Base-by-base conservation (phyloP, 345 rosid species). In the Bruguiera parviflora region DNA sequence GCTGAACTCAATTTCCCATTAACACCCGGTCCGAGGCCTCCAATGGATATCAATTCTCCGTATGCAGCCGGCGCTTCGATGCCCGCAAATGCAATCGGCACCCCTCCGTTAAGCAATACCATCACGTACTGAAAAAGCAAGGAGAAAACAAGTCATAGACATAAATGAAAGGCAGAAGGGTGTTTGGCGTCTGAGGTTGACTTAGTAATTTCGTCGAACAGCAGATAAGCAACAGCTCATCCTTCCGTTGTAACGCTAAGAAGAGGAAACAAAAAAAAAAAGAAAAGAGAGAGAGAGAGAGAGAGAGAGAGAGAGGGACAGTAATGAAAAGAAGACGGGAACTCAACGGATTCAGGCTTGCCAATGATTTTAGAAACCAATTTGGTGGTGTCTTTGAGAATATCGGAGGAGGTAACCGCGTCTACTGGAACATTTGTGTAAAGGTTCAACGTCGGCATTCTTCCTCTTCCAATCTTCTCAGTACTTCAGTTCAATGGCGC, bases 1-100 rank as follows among this genome's bases (percentile, higher is more conserved):
- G 91, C 83, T 21, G 88, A 82, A 69, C 99, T 92, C 75, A 95
- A 78, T 72, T 87, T 92, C 53, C 87, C 89, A 64, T 90, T 89
- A 8, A 88, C 96, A 33, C 78, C 68, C 21, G 87, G 86, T 53
- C 88, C 92, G 71, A 95, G 86, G 20, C 96, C 94, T 20, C 99
- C 96, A 6, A 85, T 89, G 13, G 99, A 92, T 70, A 90, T 89
- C 80, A 90, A 49, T 79, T 92, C 99, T 37, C 91, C 99, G 67
- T 85, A 92, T 0, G 98, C 98, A 63, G 97, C 98, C 0, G 97
- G 97, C 31, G 79, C 94, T 79, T 92, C 99, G 3, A 87, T 86
- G 19, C 97, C 96, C 8, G 91, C 87, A 83, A 95, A 90, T 53
- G 96, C 86, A 74, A 95, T 85, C 15, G 97, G 96, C 61, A 92